phyloP scores from a whole-genome alignment of 2,329 filamentous ascomycete species.

The Microcyclospora pomicola region DNA sequence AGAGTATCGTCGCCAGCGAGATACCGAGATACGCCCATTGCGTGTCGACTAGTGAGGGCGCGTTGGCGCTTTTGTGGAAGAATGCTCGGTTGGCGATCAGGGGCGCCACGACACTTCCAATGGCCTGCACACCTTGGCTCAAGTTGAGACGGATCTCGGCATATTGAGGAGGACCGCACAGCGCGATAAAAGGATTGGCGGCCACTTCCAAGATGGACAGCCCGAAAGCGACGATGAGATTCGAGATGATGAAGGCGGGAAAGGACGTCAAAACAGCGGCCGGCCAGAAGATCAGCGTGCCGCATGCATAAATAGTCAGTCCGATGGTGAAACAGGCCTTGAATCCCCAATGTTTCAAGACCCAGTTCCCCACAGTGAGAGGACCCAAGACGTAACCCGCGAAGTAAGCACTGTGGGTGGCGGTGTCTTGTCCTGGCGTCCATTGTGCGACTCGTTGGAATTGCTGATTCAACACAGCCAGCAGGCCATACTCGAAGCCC shows the following conservation, averaged over 20 bases:
- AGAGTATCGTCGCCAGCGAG: constrained; percentile 43
- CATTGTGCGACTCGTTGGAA: constrained; percentile 51
- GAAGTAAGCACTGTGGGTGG: constrained; percentile 58
- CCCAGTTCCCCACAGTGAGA: constrained; percentile 47
- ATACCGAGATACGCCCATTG: constrained; percentile 55
- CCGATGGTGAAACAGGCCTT: constrained; percentile 48
- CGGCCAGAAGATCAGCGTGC: constrained; percentile 50
- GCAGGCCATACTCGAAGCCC: constrained; percentile 79
- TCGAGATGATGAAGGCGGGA: constrained; percentile 46
- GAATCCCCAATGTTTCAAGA: constrained; percentile 47
- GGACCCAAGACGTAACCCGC: constrained; percentile 58
- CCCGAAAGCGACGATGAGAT: constrained; percentile 48
- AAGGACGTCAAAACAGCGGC: constrained; percentile 49
- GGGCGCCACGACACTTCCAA: constrained; percentile 46
- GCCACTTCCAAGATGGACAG: constrained; percentile 47
- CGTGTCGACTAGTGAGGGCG: constrained; percentile 42
- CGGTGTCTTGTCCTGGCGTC: constrained; percentile 48
- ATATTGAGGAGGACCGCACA: constrained; percentile 47
- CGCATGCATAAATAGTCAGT: constrained; percentile 48
- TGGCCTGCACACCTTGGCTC: constrained; percentile 47
- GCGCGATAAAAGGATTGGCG: constrained; percentile 48
- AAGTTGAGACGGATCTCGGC: constrained; percentile 47
- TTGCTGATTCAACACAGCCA: constrained; percentile 66
- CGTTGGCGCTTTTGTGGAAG: constrained; percentile 34
- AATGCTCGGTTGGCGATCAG: constrained; percentile 46